Percentiles rank a stretch among this genome's conserved stretches.
phyloP scores from a whole-genome alignment of 441 rosid genomes.

The Euphorbia celastroides region DNA sequence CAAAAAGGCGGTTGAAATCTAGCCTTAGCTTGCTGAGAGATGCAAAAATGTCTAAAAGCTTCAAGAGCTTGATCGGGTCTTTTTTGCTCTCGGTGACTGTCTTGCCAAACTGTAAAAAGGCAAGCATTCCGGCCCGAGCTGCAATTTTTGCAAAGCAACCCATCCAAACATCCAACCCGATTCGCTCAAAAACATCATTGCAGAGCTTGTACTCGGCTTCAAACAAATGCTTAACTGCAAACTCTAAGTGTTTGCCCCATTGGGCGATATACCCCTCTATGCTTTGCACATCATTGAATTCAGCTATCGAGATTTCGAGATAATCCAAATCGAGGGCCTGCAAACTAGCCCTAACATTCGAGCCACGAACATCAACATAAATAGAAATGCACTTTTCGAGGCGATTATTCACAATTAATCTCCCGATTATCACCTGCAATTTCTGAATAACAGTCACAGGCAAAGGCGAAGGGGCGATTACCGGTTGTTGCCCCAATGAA shows the following conservation, averaged over 20 bases:
- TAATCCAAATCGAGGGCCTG: conserved; percentile 88
- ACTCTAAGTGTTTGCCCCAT: conserved; percentile 96
- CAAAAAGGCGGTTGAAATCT: conserved; percentile 92
- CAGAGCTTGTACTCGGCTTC: conserved; percentile 95
- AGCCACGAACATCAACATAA: conserved; percentile 83
- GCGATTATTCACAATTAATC: conserved; percentile 76
- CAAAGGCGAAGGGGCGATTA: conserved; percentile 83
- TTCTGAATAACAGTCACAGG: conserved; percentile 85
- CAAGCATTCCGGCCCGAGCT: conserved; percentile 92
- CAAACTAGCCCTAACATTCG: conserved; percentile 82
- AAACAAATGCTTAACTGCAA: conserved; percentile 94
- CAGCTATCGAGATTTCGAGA: conserved; percentile 80
- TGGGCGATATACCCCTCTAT: conserved; percentile 78
- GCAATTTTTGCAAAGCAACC: conserved; percentile 94
- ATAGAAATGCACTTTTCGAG: conserved; percentile 74
- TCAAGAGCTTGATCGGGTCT: conserved; percentile 89
- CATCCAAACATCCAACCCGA: conserved; percentile 84
- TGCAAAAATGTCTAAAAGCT: conserved; percentile 78
- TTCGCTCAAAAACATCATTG: conserved; percentile 85
- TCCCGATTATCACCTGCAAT: conserved; percentile 83
- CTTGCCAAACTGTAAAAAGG: conserved; percentile 91
- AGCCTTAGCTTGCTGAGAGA: conserved; percentile 79
- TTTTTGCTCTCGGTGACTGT: conserved; percentile 88
- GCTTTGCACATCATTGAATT: conserved; percentile 82
- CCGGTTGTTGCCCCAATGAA: conserved; percentile 53